Evolutionary conservation across 2,329 filamentous ascomycete species (phyloP).

Genomic region (Ambrosiella cleistominuta): DNA sequence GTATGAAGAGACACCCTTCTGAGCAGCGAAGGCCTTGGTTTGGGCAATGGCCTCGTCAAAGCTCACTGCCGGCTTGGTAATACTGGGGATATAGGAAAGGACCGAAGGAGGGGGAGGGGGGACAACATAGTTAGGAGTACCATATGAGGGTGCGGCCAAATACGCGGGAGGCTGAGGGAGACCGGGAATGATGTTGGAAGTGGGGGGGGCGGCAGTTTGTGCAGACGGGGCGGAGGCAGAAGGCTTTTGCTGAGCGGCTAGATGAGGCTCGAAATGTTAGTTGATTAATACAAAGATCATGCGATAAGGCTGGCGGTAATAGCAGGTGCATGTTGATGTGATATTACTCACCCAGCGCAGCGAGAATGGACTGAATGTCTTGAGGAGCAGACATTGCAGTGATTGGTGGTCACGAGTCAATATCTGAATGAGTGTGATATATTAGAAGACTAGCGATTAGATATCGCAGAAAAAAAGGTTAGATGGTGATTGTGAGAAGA

Average conservation of each 20-base stretch:
- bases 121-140: not conserved
- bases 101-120: conserved; percentile 6
- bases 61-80: conserved; percentile 1
- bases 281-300: not conserved
- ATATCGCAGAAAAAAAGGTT: not conserved
- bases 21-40: conserved; percentile 63
- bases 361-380: conserved; percentile 30
- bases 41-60: conserved; percentile 57
- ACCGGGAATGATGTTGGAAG: conserved; percentile 1
- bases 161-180: conserved; percentile 7
- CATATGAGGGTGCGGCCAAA: conserved; percentile 5
- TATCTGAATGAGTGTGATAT: not conserved
- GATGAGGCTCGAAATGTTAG: not conserved
- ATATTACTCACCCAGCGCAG: conserved; percentile 28
- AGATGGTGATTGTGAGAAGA: not conserved
- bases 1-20: conserved; percentile 53
- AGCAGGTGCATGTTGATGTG: not conserved
- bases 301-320: not conserved
- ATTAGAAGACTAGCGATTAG: not conserved
- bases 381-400: conserved; percentile 16
- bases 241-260: conserved; percentile 11
- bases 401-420: not conserved
- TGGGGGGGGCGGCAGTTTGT: not conserved
- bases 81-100: not conserved
- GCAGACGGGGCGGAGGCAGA: conserved; percentile 2